Conservation (phyloP, 2,329 filamentous ascomycete species). For the Penicillium aurantiogriseum region DNA sequence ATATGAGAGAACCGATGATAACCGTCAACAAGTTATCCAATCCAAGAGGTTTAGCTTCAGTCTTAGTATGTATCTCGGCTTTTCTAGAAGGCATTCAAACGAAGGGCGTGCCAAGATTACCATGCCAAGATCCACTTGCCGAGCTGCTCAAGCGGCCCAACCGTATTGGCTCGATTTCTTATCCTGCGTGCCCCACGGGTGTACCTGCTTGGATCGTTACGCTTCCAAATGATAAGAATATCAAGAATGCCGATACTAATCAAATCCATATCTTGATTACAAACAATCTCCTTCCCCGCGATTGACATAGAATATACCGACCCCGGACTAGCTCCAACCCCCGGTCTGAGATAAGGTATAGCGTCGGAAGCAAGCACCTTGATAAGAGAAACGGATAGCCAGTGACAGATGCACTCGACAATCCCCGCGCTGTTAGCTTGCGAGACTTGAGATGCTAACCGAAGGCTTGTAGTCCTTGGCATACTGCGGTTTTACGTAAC, state of each 20-base stretch:
- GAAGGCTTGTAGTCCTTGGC: neutral
- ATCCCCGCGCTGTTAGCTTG: too few relatives aligned
- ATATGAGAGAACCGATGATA: neutral
- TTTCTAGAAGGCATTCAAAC: neutral
- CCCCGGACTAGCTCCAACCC: neutral
- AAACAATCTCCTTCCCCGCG: neutral
- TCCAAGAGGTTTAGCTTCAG: neutral
- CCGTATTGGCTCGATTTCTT: neutral
- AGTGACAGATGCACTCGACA: neutral
- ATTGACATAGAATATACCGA: neutral
- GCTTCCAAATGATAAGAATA: neutral
- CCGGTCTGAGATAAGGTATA: neutral
- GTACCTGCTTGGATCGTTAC: neutral
- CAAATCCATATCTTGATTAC: neutral
- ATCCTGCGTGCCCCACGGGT: neutral
- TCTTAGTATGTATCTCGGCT: neutral
- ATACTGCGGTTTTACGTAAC: neutral
- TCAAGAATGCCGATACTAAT: neutral
- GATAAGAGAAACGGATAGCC: neutral
- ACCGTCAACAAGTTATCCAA: neutral
- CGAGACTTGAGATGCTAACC: neutral
- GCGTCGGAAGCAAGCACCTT: neutral
- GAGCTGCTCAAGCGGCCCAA: too few relatives aligned
- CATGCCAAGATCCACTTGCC: neutral
- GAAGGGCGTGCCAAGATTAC: neutral